These are phyloP conservation scores for Cercospora citrullina DNA, from an alignment of 2,329 filamentous ascomycete species.

Conservation along the genomic window DNA sequence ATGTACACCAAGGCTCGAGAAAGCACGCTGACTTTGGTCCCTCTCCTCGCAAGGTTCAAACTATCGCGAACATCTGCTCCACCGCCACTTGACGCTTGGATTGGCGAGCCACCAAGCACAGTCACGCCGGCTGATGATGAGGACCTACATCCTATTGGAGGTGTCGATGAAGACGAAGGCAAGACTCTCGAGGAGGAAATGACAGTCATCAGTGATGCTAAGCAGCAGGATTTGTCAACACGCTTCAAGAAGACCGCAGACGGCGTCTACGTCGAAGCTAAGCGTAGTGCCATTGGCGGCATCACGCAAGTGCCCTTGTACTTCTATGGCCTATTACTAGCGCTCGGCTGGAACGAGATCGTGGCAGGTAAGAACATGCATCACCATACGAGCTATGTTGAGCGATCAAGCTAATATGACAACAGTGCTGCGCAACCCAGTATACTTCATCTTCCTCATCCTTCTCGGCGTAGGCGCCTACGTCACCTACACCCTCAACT, in stretches of 20 bases:
- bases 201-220: conserved; percentile 86
- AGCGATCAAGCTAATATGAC: conserved; percentile 4
- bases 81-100: conserved; percentile 81
- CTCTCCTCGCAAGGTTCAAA: conserved; percentile 81
- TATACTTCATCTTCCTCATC: conserved; percentile 88
- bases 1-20: conserved; percentile 90
- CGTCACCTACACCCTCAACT: conserved; percentile 87
- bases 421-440: conserved; percentile 84
- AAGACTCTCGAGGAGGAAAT: conserved; percentile 96
- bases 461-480: conserved; percentile 76
- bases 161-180: conserved; percentile 83
- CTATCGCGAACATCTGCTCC: conserved; percentile 71
- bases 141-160: conserved; percentile 83
- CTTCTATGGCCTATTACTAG: conserved; percentile 86
- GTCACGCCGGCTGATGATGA: conserved; percentile 84
- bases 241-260: conserved; percentile 98
- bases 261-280: conserved; percentile 96
- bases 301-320: conserved; percentile 92
- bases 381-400: neutral
- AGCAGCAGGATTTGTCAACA: conserved; percentile 86
- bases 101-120: conserved; percentile 73
- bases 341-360: conserved; percentile 98
- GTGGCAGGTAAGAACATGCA: conserved; percentile 71
- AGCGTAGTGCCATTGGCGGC: conserved; percentile 92
- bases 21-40: conserved; percentile 86